phyloP scores from a whole-genome alignment of 2,329 filamentous ascomycete species.

The Xylaria sp. region DNA sequence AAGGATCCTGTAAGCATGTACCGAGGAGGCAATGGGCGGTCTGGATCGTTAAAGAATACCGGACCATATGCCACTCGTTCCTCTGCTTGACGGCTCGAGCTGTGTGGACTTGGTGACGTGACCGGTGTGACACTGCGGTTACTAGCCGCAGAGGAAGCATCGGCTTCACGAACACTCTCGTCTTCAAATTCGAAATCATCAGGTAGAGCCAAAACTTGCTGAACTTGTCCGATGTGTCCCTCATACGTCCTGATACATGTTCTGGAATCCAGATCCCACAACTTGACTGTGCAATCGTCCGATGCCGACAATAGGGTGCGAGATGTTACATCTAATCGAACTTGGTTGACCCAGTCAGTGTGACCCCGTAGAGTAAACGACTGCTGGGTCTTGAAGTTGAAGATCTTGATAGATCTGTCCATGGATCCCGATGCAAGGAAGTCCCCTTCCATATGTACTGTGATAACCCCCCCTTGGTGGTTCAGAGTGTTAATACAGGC shows the following conservation, averaged over 20 bases:
- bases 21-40: constrained; percentile 78
- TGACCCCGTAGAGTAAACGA: constrained; percentile 85
- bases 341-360: constrained; percentile 95
- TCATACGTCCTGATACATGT: constrained; percentile 80
- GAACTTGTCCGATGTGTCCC: constrained; percentile 94
- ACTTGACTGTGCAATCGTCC: constrained; percentile 88
- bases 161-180: constrained; percentile 63
- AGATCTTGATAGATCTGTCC: constrained; percentile 90
- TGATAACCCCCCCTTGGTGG: constrained; percentile 85
- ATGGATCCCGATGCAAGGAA: constrained; percentile 89
- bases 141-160: constrained; percentile 63
- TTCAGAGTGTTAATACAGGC: constrained; percentile 83
- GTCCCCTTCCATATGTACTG: constrained; percentile 85
- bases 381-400: constrained; percentile 87
- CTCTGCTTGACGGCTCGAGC: constrained; percentile 50
- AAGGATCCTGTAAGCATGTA: constrained; percentile 95
- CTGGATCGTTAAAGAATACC: constrained; percentile 68
- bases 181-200: constrained; percentile 91
- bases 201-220: constrained; percentile 87
- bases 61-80: constrained; percentile 67
- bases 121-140: constrained; percentile 57
- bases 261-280: constrained; percentile 92
- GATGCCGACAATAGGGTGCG: constrained; percentile 92
- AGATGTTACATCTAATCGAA: constrained; percentile 82
- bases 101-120: constrained; percentile 40